Percentiles rank a stretch among this genome's conserved stretches.
Evolutionary conservation across 352 stramenopile species (phyloP).

Genomic region (Phytopythium kandeliae): DNA sequence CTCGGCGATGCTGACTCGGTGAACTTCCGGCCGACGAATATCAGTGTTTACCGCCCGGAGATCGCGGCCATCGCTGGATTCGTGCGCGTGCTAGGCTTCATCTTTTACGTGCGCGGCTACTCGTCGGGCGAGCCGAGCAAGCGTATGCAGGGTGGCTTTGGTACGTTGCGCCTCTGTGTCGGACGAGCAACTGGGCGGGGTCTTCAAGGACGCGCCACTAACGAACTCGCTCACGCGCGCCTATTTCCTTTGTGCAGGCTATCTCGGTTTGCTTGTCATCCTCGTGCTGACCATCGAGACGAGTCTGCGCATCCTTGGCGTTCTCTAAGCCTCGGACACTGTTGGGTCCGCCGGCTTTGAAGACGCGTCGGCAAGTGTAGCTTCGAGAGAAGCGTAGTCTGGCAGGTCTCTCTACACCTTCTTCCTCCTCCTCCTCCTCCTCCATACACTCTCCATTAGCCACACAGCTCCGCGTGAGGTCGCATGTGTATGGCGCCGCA

Average conservation of each 20-base stretch:
- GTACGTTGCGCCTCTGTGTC: slow-evolving; percentile 14
- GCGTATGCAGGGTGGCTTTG: slow-evolving; percentile 50
- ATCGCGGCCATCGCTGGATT: slow-evolving; percentile 47
- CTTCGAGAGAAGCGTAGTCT: too few relatives aligned
- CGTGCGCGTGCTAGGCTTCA: slow-evolving; percentile 54
- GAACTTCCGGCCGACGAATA: neutral
- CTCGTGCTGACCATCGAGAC: slow-evolving; percentile 25
- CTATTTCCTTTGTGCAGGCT: slow-evolving; percentile 22
- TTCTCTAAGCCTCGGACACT: slow-evolving; percentile 8
- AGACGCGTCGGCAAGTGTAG: too few relatives aligned
- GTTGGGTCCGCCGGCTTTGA: neutral
- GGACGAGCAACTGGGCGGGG: too few relatives aligned
- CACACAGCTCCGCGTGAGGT: too few relatives aligned
- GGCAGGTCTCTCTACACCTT: too few relatives aligned
- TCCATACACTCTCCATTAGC: too few relatives aligned
- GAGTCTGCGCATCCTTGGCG: slow-evolving; percentile 21
- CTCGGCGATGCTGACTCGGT: neutral
- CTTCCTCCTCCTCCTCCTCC: too few relatives aligned
- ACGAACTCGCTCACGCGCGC: neutral
- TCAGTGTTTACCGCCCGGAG: slow-evolving; percentile 54
- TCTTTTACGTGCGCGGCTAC: slow-evolving; percentile 65
- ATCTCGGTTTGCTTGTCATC: slow-evolving; percentile 36
- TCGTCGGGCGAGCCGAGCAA: slow-evolving; percentile 54
- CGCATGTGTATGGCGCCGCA: too few relatives aligned
- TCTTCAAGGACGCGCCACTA: too few relatives aligned